A percentile compares a stretch with the other conserved stretches of the same genome.
Conservation (phyloP, 331 rosid species). For the Dryas integrifolia region DNA sequence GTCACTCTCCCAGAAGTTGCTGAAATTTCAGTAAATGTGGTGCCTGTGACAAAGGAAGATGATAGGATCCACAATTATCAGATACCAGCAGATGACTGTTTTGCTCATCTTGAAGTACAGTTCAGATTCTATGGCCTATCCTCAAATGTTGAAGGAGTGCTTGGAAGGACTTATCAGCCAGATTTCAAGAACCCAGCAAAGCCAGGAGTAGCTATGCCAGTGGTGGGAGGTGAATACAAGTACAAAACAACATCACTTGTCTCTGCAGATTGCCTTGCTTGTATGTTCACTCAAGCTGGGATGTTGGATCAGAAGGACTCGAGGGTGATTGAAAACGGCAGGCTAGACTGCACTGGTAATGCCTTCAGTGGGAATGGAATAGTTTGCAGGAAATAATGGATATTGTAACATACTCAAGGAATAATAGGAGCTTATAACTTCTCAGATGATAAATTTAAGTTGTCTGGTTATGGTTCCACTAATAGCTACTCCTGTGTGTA, state of each 20-base stretch:
- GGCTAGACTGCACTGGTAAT: slow-evolving; percentile 57
- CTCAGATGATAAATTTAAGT: background rate
- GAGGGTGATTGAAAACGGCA: slow-evolving; percentile 29
- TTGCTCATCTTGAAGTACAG: slow-evolving; percentile 74
- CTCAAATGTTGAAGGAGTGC: slow-evolving; percentile 61
- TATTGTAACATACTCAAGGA: background rate
- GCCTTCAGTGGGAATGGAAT: slow-evolving; percentile 69
- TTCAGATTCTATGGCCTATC: slow-evolving; percentile 56
- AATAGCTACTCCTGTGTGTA: background rate
- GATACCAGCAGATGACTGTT: slow-evolving; percentile 60
- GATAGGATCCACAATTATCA: slow-evolving; percentile 61
- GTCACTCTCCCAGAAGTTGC: slow-evolving; percentile 40
- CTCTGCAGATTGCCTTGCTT: slow-evolving; percentile 49
- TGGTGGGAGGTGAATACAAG: slow-evolving; percentile 66
- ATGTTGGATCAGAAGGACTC: slow-evolving; percentile 16
- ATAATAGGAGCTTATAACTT: background rate
- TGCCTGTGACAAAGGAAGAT: slow-evolving; percentile 67
- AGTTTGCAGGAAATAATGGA: slow-evolving; percentile 65
- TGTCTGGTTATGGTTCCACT: slow-evolving; percentile 3
- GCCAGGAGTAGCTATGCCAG: slow-evolving; percentile 65
- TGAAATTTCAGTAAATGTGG: slow-evolving; percentile 56
- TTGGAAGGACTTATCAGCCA: slow-evolving; percentile 71
- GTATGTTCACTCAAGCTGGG: slow-evolving; percentile 42
- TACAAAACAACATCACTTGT: slow-evolving; percentile 61
- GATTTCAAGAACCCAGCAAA: slow-evolving; percentile 60